Evolutionary conservation across 805 yeast species (phyloP).

Genomic region (Dipodascus geniculatus): DNA sequence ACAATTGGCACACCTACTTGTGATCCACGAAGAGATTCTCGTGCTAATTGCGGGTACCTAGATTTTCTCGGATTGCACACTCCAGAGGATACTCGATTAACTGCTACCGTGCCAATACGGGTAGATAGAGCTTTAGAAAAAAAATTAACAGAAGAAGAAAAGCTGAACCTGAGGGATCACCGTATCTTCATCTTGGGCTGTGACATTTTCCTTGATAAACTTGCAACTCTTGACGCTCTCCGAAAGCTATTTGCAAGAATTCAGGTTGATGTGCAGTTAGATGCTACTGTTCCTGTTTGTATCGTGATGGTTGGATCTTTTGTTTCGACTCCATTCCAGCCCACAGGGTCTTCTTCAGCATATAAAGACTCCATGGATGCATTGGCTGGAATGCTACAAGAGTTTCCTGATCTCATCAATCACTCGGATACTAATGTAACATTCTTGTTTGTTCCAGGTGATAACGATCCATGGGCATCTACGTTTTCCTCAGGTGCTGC

Average conservation of each 20-base stretch:
- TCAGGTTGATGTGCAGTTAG: constrained; percentile 35
- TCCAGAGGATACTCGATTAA: constrained; percentile 12
- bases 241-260: constrained; percentile 47
- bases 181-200: constrained; percentile 64
- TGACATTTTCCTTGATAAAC: constrained; percentile 54
- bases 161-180: constrained; percentile 37
- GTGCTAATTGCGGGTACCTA: constrained; percentile 64
- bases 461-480: constrained; percentile 88
- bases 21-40: constrained; percentile 54
- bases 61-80: constrained; percentile 51
- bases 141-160: constrained; percentile 46
- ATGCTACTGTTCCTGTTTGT: constrained; percentile 40
- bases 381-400: constrained; percentile 52
- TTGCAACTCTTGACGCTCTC: constrained; percentile 48
- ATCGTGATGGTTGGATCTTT: constrained; percentile 81
- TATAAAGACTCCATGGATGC: constrained; percentile 53
- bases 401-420: constrained; percentile 40
- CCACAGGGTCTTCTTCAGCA: constrained; percentile 42
- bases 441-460: constrained; percentile 73
- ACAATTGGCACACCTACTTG: constrained; percentile 81
- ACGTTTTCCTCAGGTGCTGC: constrained; percentile 49
- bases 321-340: constrained; percentile 47
- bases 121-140: constrained; percentile 49
- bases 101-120: constrained; percentile 29
- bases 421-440: constrained; percentile 30